Evolutionary conservation across 2,329 filamentous ascomycete genomes (phyloP).

Genomic region (Talaromyces albobiverticillius): DNA sequence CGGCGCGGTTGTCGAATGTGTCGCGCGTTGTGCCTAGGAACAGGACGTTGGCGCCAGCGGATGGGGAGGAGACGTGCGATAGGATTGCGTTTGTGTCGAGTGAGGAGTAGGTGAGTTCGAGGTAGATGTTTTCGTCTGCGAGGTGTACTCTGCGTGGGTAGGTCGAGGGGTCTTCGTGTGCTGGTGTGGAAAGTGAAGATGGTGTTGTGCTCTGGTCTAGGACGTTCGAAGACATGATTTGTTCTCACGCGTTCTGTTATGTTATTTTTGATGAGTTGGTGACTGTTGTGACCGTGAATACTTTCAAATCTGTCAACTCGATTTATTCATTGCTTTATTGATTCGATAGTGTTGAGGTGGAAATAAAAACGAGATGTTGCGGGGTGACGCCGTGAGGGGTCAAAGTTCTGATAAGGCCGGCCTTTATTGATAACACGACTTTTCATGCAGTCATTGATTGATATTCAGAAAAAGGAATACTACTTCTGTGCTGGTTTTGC

Average conservation of each 20-base stretch:
- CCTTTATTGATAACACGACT: not conserved
- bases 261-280: not conserved
- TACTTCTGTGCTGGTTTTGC: not conserved
- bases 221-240: not conserved
- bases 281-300: no score
- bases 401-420: conserved; percentile 3
- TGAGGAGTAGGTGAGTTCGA: conserved; percentile 40
- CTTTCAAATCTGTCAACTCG: not conserved
- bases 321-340: no score
- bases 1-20: conserved; percentile 39
- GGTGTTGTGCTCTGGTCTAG: not conserved
- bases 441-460: no score
- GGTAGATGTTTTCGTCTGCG: conserved; percentile 34
- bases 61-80: conserved; percentile 36
- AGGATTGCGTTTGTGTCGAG: conserved; percentile 36
- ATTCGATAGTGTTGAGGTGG: not conserved
- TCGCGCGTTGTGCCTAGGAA: conserved; percentile 47
- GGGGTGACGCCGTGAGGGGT: conserved; percentile 4
- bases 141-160: conserved; percentile 37
- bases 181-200: not conserved
- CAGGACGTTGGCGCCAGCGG: conserved; percentile 45
- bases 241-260: not conserved
- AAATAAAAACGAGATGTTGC: not conserved
- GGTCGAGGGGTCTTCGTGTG: conserved; percentile 38
- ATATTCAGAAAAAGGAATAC: no score